Percentiles rank a stretch among this genome's conserved stretches.
phyloP scores from a whole-genome alignment of 2,329 filamentous ascomycete genomes.

The Fusarium luffae region DNA sequence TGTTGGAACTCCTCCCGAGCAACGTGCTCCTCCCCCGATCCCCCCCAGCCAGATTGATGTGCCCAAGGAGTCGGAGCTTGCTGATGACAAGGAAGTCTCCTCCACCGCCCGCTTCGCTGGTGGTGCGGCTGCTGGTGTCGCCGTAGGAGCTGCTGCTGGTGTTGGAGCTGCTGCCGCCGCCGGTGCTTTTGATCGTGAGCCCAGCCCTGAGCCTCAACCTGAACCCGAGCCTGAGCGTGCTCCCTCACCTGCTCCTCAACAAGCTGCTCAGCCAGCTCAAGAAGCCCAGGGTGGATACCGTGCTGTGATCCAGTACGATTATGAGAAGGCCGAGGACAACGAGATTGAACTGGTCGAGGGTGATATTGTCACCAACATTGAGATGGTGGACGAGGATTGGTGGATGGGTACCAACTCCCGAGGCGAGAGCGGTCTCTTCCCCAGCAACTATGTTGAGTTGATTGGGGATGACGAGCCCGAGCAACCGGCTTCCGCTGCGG shows the following conservation, averaged over 20 bases:
- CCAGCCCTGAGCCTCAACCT: slow-evolving; percentile 28
- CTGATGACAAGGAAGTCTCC: slow-evolving; percentile 71
- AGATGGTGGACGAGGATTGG: slow-evolving; percentile 98
- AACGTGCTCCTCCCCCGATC: slow-evolving; percentile 67
- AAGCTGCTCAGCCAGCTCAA: slow-evolving; percentile 23
- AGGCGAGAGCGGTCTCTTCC: slow-evolving; percentile 91
- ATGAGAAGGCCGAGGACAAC: slow-evolving; percentile 97
- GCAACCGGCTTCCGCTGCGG: slow-evolving; percentile 45
- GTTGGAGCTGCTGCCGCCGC: slow-evolving; percentile 38
- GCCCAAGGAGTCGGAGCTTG: slow-evolving; percentile 72
- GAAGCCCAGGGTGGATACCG: slow-evolving; percentile 69
- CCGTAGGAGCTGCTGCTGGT: slow-evolving; percentile 36
- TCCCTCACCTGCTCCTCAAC: slow-evolving; percentile 18
- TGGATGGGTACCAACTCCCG: slow-evolving; percentile 92
- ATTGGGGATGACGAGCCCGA: slow-evolving; percentile 72
- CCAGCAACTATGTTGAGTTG: slow-evolving; percentile 95
- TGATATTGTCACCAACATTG: slow-evolving; percentile 88
- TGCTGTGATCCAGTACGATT: slow-evolving; percentile 90
- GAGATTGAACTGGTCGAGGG: slow-evolving; percentile 92
- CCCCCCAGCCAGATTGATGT: slow-evolving; percentile 73
- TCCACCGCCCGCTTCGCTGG: slow-evolving; percentile 70
- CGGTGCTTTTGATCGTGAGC: slow-evolving; percentile 42
- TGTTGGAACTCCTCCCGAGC: slow-evolving; percentile 61
- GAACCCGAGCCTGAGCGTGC: slow-evolving; percentile 21
- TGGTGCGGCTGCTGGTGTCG: slow-evolving; percentile 59